Evolutionary conservation across 2,329 filamentous ascomycete species (phyloP).

Genomic region (Aureobasidium sp.): DNA sequence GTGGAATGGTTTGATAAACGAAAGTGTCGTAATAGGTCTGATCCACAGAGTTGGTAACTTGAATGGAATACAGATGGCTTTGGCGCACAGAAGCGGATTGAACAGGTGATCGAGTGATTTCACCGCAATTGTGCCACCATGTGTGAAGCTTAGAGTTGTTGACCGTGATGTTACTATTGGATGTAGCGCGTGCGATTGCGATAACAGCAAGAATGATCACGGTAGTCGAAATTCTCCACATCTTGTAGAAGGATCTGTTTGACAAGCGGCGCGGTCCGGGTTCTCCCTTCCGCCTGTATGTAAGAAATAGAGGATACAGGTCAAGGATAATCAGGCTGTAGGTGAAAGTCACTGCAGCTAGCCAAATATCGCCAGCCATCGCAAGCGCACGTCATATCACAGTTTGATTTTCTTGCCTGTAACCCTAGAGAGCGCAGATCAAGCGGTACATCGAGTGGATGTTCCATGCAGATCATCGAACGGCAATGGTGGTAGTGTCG

Average conservation of each 20-base stretch:
- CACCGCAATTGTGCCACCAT: constrained; percentile 6
- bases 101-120: background rate
- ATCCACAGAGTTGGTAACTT: constrained; percentile 3
- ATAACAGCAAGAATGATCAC: background rate
- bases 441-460: background rate
- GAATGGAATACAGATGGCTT: background rate
- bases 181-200: background rate
- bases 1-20: constrained; percentile 4
- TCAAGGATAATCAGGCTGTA: too few relatives aligned
- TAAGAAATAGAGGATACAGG: background rate
- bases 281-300: background rate
- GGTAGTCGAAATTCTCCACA: background rate
- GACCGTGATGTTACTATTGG: constrained; percentile 1
- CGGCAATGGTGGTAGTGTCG: background rate
- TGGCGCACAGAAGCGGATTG: constrained; percentile 1
- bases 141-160: background rate
- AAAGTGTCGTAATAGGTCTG: constrained; percentile 10
- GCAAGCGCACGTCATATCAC: background rate
- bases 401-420: background rate
- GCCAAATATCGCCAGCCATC: background rate
- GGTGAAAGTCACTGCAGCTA: too few relatives aligned
- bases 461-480: background rate
- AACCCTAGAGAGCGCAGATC: background rate
- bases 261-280: background rate
- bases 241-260: background rate